phyloP scores from a whole-genome alignment of 1,284 basidiomycete genomes.

The Sporisorium scitamineum region DNA sequence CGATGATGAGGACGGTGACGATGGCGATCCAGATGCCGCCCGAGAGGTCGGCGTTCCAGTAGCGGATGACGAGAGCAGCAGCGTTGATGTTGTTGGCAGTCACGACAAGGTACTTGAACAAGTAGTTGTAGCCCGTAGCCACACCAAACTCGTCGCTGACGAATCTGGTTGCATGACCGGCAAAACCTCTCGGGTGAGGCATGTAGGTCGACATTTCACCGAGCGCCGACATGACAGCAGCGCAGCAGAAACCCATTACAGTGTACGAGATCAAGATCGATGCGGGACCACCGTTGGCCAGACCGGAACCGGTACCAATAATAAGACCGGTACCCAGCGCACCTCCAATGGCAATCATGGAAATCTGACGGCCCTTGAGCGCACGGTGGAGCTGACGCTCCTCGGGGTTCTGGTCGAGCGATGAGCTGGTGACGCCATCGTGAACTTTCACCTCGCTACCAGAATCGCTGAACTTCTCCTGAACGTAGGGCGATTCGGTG shows the following conservation, averaged over 20 bases:
- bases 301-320: conserved; percentile 74
- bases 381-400: conserved; percentile 63
- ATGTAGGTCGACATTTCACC: conserved; percentile 71
- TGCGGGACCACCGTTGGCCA: conserved; percentile 71
- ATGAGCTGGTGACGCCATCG: conserved; percentile 17
- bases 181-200: conserved; percentile 70
- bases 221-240: conserved; percentile 63
- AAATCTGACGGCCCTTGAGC: conserved; percentile 74
- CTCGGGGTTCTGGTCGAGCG: conserved; percentile 28
- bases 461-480: conserved; percentile 28
- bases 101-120: conserved; percentile 48
- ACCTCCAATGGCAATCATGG: conserved; percentile 73
- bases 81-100: conserved; percentile 46
- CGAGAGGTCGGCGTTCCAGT: conserved; percentile 53
- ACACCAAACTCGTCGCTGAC: conserved; percentile 71
- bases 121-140: conserved; percentile 64
- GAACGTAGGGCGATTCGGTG: conserved; percentile 13
- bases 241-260: conserved; percentile 60
- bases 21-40: conserved; percentile 55
- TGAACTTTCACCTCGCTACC: conserved; percentile 33
- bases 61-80: conserved; percentile 23
- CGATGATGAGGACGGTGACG: conserved; percentile 48
- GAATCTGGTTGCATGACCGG: conserved; percentile 70
- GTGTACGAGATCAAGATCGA: conserved; percentile 71
- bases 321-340: conserved; percentile 76